Conservation (phyloP, 2,329 filamentous ascomycete genomes). For the Metarhizium brunneum region DNA sequence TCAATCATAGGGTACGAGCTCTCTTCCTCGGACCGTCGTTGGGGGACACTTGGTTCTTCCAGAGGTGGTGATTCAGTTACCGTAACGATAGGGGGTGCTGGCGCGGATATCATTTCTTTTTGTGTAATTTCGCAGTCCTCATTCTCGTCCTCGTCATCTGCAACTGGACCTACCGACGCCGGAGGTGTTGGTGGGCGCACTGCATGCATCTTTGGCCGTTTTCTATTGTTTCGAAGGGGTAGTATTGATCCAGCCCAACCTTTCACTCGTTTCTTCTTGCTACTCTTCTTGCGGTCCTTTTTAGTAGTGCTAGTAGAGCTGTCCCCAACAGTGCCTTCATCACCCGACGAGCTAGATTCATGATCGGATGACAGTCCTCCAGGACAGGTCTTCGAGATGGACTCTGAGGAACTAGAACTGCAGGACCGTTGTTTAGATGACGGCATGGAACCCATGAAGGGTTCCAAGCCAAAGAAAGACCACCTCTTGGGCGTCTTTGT, state of each 20-base stretch:
- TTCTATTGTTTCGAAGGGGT: slow-evolving; percentile 43
- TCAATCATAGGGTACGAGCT: slow-evolving; percentile 76
- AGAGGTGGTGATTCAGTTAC: slow-evolving; percentile 30
- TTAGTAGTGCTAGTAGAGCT: slow-evolving; percentile 14
- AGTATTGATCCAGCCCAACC: slow-evolving; percentile 61
- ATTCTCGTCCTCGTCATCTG: slow-evolving; percentile 21
- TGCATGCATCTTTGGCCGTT: slow-evolving; percentile 27
- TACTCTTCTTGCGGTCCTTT: slow-evolving; percentile 24
- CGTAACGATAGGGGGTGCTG: slow-evolving; percentile 28
- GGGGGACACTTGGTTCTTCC: slow-evolving; percentile 10
- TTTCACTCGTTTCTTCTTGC: slow-evolving; percentile 61
- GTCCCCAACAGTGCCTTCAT: slow-evolving; percentile 13
- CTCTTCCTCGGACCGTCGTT: slow-evolving; percentile 45
- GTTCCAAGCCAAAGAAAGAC: slow-evolving; percentile 55
- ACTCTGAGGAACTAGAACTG: slow-evolving; percentile 37
- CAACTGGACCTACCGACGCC: slow-evolving; percentile 18
- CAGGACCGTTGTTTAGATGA: slow-evolving; percentile 37
- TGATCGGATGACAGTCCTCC: slow-evolving; percentile 27
- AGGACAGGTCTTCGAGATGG: slow-evolving; percentile 18
- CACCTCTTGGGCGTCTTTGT: slow-evolving; percentile 46
- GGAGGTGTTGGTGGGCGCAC: slow-evolving; percentile 40
- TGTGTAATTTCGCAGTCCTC: slow-evolving; percentile 2
- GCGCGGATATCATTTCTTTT: slow-evolving; percentile 16
- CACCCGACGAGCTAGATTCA: slow-evolving; percentile 18
- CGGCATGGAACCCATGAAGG: slow-evolving; percentile 34